Evolutionary conservation across 2,329 filamentous ascomycete genomes (phyloP), one percentile per base, ranked within the genome.

Genomic region (Huntiella omanensis): DNA sequence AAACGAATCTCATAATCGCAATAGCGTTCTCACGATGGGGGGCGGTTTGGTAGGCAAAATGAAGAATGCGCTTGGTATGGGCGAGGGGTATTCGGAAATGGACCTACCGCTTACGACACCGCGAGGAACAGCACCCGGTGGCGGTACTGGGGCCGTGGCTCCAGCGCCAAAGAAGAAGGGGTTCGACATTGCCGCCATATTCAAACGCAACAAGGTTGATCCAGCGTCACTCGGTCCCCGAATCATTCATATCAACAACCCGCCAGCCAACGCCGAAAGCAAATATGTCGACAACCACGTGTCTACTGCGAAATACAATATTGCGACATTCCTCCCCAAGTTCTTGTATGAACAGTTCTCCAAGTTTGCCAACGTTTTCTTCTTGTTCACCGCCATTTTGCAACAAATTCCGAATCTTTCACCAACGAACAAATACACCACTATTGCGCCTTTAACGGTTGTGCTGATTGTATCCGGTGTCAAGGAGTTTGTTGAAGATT

Each of bases 341-440:
- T 98, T 98, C 64, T 69, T 98, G 48, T 86, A 88, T 61, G 91
- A 98, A 62, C 91, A 98, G 60, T 98, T 98, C 65, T 95, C 87
- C 51, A 98, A 95, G 68, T 94, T 95, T 63, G 91, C 91, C 68
- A 98, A 98, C 64, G 64, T 98, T 58, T 98, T 98, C 69, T 98
- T 98, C 81, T 74, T 98, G 60, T 96, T 98, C 62, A 98, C 91
- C 34, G 87, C 91, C 12, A 79, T 76, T 36, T 67, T 98, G 40
- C 91, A 98, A 66, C 91, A 98, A 61, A 94, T 98, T 51, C 91
- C 91, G 16, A 80, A 82, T 53, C 80, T 98, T 51, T 94, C 87
- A 33, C 91, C 92, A 5, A 98, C 91, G 7, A 96, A 95, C 64
- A 75, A 71, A 62, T 98, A 87, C 59, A 98, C 91, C 4, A 98